phyloP scores from a whole-genome alignment of 306 rosid genomes.

The Dalbergia cultrata region DNA sequence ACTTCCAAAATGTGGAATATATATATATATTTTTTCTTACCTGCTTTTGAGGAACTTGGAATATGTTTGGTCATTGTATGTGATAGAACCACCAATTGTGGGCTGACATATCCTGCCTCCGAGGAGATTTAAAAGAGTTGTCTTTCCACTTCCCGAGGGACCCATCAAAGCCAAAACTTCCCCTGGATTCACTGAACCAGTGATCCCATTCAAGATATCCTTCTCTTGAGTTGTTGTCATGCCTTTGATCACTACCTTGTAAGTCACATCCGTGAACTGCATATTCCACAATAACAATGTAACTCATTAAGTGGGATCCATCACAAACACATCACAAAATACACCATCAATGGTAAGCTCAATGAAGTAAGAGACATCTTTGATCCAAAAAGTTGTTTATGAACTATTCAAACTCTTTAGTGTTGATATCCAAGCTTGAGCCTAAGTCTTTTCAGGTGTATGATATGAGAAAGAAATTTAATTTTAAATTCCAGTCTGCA shows the following conservation, averaged over 20 bases:
- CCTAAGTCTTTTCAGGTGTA: slow-evolving; percentile 41
- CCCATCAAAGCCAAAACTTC: slow-evolving; percentile 99
- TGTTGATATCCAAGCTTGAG: no score
- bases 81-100: slow-evolving; percentile 66
- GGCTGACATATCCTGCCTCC: slow-evolving; percentile 73
- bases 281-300: slow-evolving; percentile 11
- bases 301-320: slow-evolving; percentile 23
- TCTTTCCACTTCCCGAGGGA: slow-evolving; percentile 98
- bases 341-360: no score
- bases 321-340: slow-evolving; percentile 1
- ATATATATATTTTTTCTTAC: slow-evolving; percentile 48
- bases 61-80: slow-evolving; percentile 84
- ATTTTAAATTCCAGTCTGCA: no score
- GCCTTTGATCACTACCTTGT: slow-evolving; percentile 82
- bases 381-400: slow-evolving; percentile 4
- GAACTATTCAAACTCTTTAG: slow-evolving; percentile 43
- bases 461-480: background rate
- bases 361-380: background rate
- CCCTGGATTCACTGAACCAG: slow-evolving; percentile 86
- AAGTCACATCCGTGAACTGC: slow-evolving; percentile 90
- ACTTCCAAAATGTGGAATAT: no score
- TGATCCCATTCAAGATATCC: slow-evolving; percentile 83
- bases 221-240: slow-evolving; percentile 75
- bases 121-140: slow-evolving; percentile 81
- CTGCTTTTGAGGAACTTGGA: slow-evolving; percentile 89